These are phyloP conservation scores for Sporisorium exsertum DNA, from an alignment of 1,284 basidiomycete species.

Conservation along the genomic window DNA sequence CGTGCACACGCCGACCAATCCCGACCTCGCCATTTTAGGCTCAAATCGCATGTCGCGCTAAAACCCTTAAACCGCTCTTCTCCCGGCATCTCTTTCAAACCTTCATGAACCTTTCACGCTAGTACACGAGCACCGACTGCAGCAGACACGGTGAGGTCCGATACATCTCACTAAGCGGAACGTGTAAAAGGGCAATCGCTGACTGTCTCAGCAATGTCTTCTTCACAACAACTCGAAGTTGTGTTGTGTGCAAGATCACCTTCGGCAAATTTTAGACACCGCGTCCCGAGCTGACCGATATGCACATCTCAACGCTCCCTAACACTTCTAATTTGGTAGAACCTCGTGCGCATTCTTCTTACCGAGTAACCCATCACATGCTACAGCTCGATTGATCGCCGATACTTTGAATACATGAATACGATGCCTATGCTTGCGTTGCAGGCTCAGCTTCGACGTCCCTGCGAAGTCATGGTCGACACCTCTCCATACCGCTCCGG, in stretches of 20 bases:
- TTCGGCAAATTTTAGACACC: conserved; percentile 29
- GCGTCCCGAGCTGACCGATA: conserved; percentile 32
- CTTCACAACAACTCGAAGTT: too few species aligned
- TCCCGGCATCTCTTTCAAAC: too few species aligned
- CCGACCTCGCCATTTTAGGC: neutral
- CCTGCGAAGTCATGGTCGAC: conserved; percentile 1
- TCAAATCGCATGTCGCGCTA: neutral
- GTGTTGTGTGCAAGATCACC: neutral
- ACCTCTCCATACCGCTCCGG: conserved; percentile 22
- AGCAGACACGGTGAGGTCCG: too few species aligned
- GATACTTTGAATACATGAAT: neutral
- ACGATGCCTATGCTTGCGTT: neutral
- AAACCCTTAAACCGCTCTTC: too few species aligned
- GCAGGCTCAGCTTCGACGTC: neutral
- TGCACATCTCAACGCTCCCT: neutral
- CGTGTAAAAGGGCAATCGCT: too few species aligned
- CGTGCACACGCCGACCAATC: conserved; percentile 4
- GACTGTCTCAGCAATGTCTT: too few species aligned
- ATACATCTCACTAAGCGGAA: too few species aligned
- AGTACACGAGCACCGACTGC: too few species aligned
- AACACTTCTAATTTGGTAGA: neutral
- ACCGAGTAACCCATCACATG: neutral
- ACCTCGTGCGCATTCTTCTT: neutral
- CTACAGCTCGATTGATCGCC: neutral
- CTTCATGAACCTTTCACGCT: too few species aligned